Conservation (phyloP, 805 yeast genomes). For the Blastobotrys attinorum region DNA sequence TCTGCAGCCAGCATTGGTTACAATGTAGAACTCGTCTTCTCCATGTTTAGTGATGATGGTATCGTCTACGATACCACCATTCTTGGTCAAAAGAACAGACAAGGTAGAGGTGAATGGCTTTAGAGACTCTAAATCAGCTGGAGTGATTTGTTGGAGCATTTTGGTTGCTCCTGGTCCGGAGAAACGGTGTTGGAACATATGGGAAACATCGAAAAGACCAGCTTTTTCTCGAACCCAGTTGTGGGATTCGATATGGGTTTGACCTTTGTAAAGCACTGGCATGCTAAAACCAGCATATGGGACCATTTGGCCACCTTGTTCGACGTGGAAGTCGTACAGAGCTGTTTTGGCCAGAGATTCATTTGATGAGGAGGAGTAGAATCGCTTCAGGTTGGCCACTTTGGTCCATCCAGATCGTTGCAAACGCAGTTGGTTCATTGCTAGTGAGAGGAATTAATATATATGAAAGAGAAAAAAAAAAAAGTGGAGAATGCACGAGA, state of each 20-base stretch:
- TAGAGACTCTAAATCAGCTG: constrained; percentile 64
- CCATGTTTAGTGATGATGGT: constrained; percentile 80
- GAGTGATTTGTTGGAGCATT: constrained; percentile 77
- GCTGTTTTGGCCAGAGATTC: constrained; percentile 49
- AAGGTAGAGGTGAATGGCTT: constrained; percentile 57
- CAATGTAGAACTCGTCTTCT: constrained; percentile 68
- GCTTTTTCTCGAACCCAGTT: constrained; percentile 84
- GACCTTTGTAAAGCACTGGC: constrained; percentile 87
- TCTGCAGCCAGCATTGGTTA: constrained; percentile 93
- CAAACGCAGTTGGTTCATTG: constrained; percentile 1
- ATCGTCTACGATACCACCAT: constrained; percentile 91
- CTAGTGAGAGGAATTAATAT: background rate
- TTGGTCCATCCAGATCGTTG: constrained; percentile 1
- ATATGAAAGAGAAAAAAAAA: background rate
- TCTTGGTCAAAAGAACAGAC: constrained; percentile 60
- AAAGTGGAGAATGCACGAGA: background rate
- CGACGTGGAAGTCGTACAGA: constrained; percentile 68
- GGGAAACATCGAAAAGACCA: constrained; percentile 94
- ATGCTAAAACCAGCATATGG: constrained; percentile 94
- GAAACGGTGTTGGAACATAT: constrained; percentile 88
- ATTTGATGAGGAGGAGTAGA: constrained; percentile 9
- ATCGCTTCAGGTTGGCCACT: background rate
- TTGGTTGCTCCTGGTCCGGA: constrained; percentile 58
- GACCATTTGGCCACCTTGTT: constrained; percentile 81
- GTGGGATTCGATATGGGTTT: constrained; percentile 86